Base-by-base conservation (phyloP, 2,329 filamentous ascomycete genomes). In the Colletotrichum tropicicola region DNA sequence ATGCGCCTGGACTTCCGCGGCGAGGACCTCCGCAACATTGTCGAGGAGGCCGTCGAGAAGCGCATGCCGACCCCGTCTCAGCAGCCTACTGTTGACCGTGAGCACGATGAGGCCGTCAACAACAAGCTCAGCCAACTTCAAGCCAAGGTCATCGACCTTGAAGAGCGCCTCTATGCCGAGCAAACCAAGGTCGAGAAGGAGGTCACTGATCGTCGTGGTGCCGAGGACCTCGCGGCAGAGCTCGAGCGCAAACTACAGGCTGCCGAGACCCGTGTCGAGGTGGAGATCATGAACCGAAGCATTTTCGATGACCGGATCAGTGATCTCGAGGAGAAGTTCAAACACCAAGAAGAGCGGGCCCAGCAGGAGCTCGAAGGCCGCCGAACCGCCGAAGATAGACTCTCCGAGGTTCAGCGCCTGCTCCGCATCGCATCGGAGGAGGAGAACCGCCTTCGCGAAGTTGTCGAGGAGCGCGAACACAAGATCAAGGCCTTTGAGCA, bases 391-490 rank as follows among this genome's bases (percentile, higher is more conserved):
- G 91, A 94, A 74, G 92, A 94, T 72, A 87, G 87, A 65, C 80
- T 93, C 13, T 86, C 89, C 5, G 91, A 94, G 73, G 84, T 89
- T n/a, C 90, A 94, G 75, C 85, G 89, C 58, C 84, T 91, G 21
- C 83, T 93, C 25, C 86, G 88, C 63, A 85, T 89, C 67, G 87
- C 91, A 5, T 87, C 91, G n/a, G 90, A 93, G 72, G 91, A 94
- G 73, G 90, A 92, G 68, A 85, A 85, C 68, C 86, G 90, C 57
- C 85, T 94, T 5, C 84, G 89, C 25, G 85, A 90, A 62, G 84
- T 87, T 39, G 79, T 91, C 49, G 89, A 92, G 43, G 89, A 93
- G 70, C 89, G 87, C 69, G 87, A 93, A n/a, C 82, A 87, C 55
- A 88, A 87, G 75, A 82, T 92, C 65, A 89, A 86, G 75, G 76